Evolutionary conservation across 768 basidiomycete species (phyloP), one percentile per base, ranked within the genome.

Genomic region (Mycena belliarum): DNA sequence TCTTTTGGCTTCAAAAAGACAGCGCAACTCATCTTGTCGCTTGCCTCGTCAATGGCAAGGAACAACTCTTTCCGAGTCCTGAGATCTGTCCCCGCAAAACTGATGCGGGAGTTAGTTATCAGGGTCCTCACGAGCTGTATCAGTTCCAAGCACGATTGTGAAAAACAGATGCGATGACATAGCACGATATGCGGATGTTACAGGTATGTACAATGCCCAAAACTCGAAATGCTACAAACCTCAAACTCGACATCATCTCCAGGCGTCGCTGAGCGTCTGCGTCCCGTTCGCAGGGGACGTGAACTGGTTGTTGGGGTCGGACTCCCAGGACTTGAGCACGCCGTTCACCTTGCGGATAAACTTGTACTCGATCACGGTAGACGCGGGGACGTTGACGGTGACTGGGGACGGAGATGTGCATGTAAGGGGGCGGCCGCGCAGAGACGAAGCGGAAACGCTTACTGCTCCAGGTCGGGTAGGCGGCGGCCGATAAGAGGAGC

Each of bases 401-500:
- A 84, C 87, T 88, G 63, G 24, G 28, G 32, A 28, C n/a, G 15
- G n/a, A n/a, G n/a, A n/a, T n/a, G n/a, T 20, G 6, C 9, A 5
- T 14, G 3, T n/a, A 38, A n/a, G 4, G 46, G 32, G 24, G 57
- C 37, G 6, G 28, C 8, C 14, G 12, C 23, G n/a, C 23, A 7
- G 24, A 29, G n/a, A 40, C 38, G 4, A 23, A 7, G 20, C 15
- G 6, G 21, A 10, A 15, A 9, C 29, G 78, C 87, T 66, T 64
- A 89, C 88, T 77, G 65, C 77, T 83, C 88, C 88, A 90, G 47
- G 67, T 82, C 4, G 88, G 88, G 68, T 89, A 89, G 50, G 79
- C 73, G n/a, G 74, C 78, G 10, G 82, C 53, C 8, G 81, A 82
- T 55, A 91, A 68, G 10, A 78, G 65, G 37, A 89, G 43, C 15